phyloP scores from a whole-genome alignment of 1,139 yeast genomes.

The Zygoascus sp. region DNA sequence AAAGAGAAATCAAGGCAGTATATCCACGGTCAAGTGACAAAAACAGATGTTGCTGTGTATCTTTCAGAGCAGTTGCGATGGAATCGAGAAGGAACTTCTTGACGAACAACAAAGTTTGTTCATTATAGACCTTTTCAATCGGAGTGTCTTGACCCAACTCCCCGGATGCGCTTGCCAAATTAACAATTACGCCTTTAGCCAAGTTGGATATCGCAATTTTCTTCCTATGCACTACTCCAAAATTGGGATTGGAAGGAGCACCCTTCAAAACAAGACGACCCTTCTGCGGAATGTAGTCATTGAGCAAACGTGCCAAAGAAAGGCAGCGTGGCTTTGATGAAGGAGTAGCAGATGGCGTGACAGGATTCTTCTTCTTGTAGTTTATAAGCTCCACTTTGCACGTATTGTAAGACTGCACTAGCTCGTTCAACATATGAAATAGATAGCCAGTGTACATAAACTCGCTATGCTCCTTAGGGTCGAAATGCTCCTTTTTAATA shows the following conservation, averaged over 20 bases:
- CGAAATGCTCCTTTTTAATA: conserved; percentile 20
- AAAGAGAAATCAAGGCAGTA: conserved; percentile 52
- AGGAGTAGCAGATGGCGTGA: conserved; percentile 10
- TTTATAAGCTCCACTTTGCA: conserved; percentile 80
- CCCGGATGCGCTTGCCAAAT: conserved; percentile 54
- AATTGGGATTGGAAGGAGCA: conserved; percentile 18
- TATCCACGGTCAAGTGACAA: conserved; percentile 43
- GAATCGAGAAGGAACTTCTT: conserved; percentile 72
- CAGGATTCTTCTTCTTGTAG: conserved; percentile 51
- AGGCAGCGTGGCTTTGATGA: conserved; percentile 62
- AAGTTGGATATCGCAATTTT: conserved; percentile 45
- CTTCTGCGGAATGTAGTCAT: conserved; percentile 60
- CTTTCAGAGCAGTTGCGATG: conserved; percentile 58
- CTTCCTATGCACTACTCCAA: conserved; percentile 22
- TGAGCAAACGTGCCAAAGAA: conserved; percentile 69
- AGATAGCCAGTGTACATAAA: conserved; percentile 67
- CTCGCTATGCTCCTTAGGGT: conserved; percentile 39
- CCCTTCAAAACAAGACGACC: conserved; percentile 36
- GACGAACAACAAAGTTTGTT: conserved; percentile 65
- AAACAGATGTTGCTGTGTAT: conserved; percentile 36
- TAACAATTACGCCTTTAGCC: conserved; percentile 40
- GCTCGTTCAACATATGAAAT: conserved; percentile 63
- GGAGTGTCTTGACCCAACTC: conserved; percentile 32
- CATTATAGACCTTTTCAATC: conserved; percentile 42
- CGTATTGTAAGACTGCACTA: conserved; percentile 71